Percentiles rank a stretch among this genome's conserved stretches.
phyloP scores from a whole-genome alignment of 2,329 filamentous ascomycete species.

The Emydomyces testavorans region DNA sequence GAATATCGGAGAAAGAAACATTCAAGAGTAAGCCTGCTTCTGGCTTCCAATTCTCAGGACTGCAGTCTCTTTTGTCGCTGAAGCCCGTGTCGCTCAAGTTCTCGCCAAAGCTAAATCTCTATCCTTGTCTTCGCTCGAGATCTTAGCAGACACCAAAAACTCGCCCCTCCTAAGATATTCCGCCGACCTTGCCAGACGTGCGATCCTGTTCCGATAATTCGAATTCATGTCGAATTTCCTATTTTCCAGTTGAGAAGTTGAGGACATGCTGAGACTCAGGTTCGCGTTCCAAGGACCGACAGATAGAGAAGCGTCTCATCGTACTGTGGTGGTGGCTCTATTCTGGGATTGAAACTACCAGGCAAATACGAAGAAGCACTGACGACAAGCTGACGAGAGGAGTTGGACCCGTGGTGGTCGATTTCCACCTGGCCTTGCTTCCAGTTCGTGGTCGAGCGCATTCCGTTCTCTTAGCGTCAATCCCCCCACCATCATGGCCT shows the following conservation, averaged over 20 bases:
- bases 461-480: no score
- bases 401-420: not conserved
- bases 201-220: not conserved
- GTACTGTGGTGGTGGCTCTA: slow-evolving; percentile 10
- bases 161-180: not conserved
- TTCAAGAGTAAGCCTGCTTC: not conserved
- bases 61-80: not conserved
- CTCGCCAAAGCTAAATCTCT: not conserved
- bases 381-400: not conserved
- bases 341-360: not conserved
- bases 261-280: slow-evolving; percentile 11
- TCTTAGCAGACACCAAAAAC: not conserved
- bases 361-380: not conserved
- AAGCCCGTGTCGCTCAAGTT: no score
- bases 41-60: not conserved
- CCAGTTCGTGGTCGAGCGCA: no score
- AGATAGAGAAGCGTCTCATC: slow-evolving; percentile 11
- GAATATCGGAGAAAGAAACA: not conserved
- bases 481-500: slow-evolving; percentile 34
- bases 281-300: slow-evolving; percentile 9
- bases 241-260: not conserved
- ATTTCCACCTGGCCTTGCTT: no score
- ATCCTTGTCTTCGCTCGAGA: no score
- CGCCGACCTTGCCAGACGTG: not conserved
- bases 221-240: not conserved